A percentile compares a stretch with the other conserved stretches of the same genome.
These are phyloP conservation scores for Ustilaginoidea virens DNA, from an alignment of 2,329 filamentous ascomycete genomes.

Conservation along the genomic window DNA sequence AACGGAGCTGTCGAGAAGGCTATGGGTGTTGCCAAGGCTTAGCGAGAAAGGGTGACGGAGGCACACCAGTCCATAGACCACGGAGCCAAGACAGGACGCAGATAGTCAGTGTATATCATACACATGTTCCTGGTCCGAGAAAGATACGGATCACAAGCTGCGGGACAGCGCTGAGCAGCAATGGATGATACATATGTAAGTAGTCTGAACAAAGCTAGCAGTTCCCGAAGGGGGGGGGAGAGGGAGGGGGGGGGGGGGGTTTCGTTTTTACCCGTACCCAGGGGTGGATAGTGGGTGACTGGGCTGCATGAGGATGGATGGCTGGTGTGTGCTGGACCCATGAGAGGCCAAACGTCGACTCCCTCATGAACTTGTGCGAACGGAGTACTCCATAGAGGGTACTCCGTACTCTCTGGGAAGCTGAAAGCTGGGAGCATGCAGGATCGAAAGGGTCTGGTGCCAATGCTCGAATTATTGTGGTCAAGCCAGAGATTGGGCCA, in stretches of 20 bases:
- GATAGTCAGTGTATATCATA: background rate
- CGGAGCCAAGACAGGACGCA: background rate
- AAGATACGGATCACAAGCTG: background rate
- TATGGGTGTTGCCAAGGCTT: background rate
- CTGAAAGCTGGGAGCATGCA: constrained; percentile 1
- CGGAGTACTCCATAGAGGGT: too few relatives aligned
- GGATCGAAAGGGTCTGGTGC: constrained; percentile 3
- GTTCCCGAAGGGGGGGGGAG: too few relatives aligned
- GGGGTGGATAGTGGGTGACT: too few relatives aligned
- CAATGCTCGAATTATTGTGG: constrained; percentile 2
- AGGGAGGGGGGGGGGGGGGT: too few relatives aligned
- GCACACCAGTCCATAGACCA: background rate
- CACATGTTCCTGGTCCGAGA: background rate
- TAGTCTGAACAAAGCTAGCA: too few relatives aligned
- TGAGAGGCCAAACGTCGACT: too few relatives aligned
- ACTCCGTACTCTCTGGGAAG: background rate
- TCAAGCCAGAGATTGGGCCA: constrained; percentile 3
- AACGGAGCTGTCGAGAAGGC: background rate
- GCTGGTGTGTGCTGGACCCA: too few relatives aligned
- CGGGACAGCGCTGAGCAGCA: background rate
- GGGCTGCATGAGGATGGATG: too few relatives aligned
- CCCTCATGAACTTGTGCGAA: too few relatives aligned
- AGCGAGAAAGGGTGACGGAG: background rate
- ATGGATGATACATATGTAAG: constrained; percentile 5
- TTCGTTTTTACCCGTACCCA: too few relatives aligned